These are phyloP conservation scores for Massarina eburnea DNA, from an alignment of 2,329 filamentous ascomycete genomes.

Conservation along the genomic window DNA sequence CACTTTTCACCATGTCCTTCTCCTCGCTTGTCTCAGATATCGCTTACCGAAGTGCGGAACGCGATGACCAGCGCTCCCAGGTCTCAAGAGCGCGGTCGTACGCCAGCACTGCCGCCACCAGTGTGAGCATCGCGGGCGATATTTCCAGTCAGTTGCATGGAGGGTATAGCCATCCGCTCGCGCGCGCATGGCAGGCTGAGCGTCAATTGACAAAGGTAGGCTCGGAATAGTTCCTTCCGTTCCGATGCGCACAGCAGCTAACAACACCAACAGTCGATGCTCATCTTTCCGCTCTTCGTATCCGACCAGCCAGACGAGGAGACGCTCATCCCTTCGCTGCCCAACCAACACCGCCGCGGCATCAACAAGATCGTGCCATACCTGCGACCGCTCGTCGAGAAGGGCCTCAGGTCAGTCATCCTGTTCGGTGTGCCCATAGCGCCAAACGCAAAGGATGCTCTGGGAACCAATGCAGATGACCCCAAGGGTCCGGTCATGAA, in stretches of 20 bases:
- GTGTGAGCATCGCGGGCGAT: conserved; percentile 55
- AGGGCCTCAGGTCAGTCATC: conserved; percentile 90
- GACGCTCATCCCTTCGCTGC: conserved; percentile 83
- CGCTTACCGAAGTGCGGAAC: conserved; percentile 49
- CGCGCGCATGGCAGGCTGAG: conserved; percentile 56
- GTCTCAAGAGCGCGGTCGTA: conserved; percentile 52
- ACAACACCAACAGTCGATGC: conserved; percentile 72
- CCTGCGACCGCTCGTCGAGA: conserved; percentile 81
- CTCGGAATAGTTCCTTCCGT: conserved; percentile 3
- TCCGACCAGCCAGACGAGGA: conserved; percentile 94
- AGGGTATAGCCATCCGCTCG: conserved; percentile 55
- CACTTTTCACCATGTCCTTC: conserved; percentile 49
- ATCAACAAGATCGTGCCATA: conserved; percentile 83
- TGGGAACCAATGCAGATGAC: conserved; percentile 91
- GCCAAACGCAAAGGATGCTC: conserved; percentile 80
- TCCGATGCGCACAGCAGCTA: conserved; percentile 12
- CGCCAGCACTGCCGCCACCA: conserved; percentile 55
- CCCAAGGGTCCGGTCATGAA: conserved; percentile 89
- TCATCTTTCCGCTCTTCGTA: conserved; percentile 96
- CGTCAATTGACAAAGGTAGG: conserved; percentile 54
- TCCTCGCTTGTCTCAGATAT: conserved; percentile 56
- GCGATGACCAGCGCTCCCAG: conserved; percentile 48
- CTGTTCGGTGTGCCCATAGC: conserved; percentile 91
- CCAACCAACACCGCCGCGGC: conserved; percentile 85
- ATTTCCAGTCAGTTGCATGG: conserved; percentile 56